These are phyloP conservation scores for Lophiotrema nucula DNA, from an alignment of 495 filamentous ascomycete species.

Conservation along the genomic window DNA sequence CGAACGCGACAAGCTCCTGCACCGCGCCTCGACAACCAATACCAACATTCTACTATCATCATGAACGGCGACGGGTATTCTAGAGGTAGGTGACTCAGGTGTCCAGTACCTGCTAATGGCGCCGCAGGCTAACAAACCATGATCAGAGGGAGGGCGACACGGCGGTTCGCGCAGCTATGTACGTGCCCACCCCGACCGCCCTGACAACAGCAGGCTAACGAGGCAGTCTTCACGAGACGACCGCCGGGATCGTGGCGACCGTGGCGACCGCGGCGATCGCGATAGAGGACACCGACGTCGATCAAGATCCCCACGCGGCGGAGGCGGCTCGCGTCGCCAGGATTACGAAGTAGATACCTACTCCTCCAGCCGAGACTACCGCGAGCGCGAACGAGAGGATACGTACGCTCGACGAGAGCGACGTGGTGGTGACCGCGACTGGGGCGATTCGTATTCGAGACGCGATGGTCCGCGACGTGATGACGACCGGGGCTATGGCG, in stretches of 20 bases:
- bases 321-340: conserved; percentile 51
- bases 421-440: conserved; percentile 32
- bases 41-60: no score
- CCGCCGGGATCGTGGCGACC: conserved; percentile 33
- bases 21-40: no score
- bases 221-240: no score
- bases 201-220: no score
- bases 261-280: neutral
- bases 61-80: conserved; percentile 92
- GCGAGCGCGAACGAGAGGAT: conserved; percentile 88
- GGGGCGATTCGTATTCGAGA: conserved; percentile 36
- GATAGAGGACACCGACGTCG: conserved; percentile 55
- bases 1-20: no score
- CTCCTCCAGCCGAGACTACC: conserved; percentile 83
- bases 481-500: conserved; percentile 33
- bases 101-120: conserved; percentile 8
- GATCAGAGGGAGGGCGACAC: conserved; percentile 62
- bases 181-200: no score
- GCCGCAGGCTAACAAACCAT: conserved; percentile 6
- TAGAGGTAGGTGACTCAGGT: conserved; percentile 62
- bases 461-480: conserved; percentile 31
- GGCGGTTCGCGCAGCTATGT: neutral
- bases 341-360: conserved; percentile 82
- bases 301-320: conserved; percentile 69
- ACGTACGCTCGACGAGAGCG: conserved; percentile 67